Evolutionary conservation across 352 stramenopile species (phyloP).

Genomic region (Phytophthora tubulina): DNA sequence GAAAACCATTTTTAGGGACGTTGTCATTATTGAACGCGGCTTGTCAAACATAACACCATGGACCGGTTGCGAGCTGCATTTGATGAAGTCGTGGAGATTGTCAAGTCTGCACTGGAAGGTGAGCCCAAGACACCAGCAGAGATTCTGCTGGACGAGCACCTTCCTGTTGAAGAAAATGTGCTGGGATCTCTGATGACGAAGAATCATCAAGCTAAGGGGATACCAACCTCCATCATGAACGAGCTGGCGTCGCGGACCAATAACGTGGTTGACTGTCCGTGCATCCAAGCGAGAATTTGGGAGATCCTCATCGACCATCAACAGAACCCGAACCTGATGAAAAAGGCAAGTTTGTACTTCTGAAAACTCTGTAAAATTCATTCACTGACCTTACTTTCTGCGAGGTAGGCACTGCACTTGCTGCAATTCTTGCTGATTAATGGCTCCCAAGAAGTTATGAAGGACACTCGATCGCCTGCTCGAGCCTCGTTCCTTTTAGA

Average conservation of each 20-base stretch:
- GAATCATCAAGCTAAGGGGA: conserved; percentile 41
- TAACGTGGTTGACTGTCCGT: conserved; percentile 81
- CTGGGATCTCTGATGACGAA: conserved; percentile 54
- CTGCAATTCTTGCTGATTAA: conserved; percentile 77
- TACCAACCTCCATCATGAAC: conserved; percentile 65
- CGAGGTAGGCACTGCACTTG: conserved; percentile 58
- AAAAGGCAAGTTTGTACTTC: conserved; percentile 43
- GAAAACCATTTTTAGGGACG: conserved; percentile 23
- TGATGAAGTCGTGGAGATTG: conserved; percentile 70
- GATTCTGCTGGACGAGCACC: conserved; percentile 67
- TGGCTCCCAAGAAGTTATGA: conserved; percentile 73
- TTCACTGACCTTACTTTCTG: not conserved
- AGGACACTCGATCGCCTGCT: conserved; percentile 58
- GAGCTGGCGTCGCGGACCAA: conserved; percentile 72
- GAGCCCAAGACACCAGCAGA: conserved; percentile 73
- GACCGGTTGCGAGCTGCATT: conserved; percentile 64
- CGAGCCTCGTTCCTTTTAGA: conserved; percentile 58
- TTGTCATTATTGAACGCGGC: conserved; percentile 7
- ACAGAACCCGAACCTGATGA: conserved; percentile 63
- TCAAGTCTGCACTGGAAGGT: conserved; percentile 63
- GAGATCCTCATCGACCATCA: conserved; percentile 71
- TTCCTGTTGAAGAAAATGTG: conserved; percentile 62
- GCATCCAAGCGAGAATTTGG: conserved; percentile 80
- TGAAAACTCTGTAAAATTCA: not conserved
- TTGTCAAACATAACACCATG: conserved; percentile 38